Evolutionary conservation across 208 protist genomes (phyloP).

Genomic region (Wallacemonas sp.): DNA sequence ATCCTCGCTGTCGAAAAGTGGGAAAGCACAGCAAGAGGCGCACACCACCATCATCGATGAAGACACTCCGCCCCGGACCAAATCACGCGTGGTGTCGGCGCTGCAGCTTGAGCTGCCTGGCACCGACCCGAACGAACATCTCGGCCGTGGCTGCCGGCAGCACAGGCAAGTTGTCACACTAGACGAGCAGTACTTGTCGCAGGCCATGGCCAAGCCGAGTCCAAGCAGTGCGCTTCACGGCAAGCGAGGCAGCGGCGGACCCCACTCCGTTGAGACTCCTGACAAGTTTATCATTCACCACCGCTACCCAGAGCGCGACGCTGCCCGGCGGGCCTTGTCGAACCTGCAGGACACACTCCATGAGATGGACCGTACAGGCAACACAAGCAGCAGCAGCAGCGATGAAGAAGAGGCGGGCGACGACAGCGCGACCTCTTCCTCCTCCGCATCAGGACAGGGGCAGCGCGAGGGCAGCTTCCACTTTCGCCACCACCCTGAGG

Average conservation of each 20-base stretch:
- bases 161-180: slow-evolving; percentile 31
- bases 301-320: slow-evolving; percentile 64
- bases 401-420: slow-evolving; percentile 14
- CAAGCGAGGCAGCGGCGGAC: background rate
- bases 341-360: slow-evolving; percentile 46
- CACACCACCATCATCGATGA: background rate
- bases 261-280: background rate
- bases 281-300: slow-evolving; percentile 39
- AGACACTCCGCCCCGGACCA: background rate
- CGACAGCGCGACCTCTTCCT: background rate
- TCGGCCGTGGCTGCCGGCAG: slow-evolving; percentile 71
- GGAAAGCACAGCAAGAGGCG: too few relatives aligned
- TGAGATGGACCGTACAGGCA: slow-evolving; percentile 4
- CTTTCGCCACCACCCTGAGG: slow-evolving; percentile 49
- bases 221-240: too few relatives aligned
- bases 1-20: background rate
- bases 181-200: slow-evolving; percentile 50
- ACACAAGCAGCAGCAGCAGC: slow-evolving; percentile 5
- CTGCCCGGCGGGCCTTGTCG: slow-evolving; percentile 57
- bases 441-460: background rate
- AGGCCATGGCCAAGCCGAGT: slow-evolving; percentile 1
- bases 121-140: slow-evolving; percentile 23
- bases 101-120: slow-evolving; percentile 12
- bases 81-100: too few relatives aligned
- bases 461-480: slow-evolving; percentile 19